phyloP scores from a whole-genome alignment of 306 rosid genomes.

The Albizia julibrissin region DNA sequence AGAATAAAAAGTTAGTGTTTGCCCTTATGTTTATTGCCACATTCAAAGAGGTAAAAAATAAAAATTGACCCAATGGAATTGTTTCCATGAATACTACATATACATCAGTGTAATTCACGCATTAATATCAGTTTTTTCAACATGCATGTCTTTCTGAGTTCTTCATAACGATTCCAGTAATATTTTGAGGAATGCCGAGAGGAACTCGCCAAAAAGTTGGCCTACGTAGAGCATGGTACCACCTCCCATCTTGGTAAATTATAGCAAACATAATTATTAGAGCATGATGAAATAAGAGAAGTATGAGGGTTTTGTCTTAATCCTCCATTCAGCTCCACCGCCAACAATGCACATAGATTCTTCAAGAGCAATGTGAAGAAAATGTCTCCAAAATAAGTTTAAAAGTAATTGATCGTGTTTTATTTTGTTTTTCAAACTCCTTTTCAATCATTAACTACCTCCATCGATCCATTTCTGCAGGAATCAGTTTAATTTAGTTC shows the following conservation, averaged over 20 bases:
- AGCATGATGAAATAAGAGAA: neutral
- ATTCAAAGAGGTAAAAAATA: neutral
- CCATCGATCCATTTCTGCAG: neutral
- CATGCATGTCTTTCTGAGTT: neutral
- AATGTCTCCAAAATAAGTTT: neutral
- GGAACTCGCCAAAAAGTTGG: slow-evolving; percentile 14
- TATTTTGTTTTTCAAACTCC: neutral
- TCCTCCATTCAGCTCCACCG: neutral
- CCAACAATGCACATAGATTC: slow-evolving; percentile 2
- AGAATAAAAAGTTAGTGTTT: slow-evolving; percentile 27
- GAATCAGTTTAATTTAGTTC: neutral
- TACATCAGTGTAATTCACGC: neutral
- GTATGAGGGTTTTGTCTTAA: neutral
- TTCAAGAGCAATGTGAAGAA: slow-evolving; percentile 1
- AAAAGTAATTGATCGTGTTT: neutral
- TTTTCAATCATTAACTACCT: neutral
- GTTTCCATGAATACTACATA: slow-evolving; percentile 27
- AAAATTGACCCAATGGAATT: neutral
- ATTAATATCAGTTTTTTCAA: neutral
- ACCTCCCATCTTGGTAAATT: neutral
- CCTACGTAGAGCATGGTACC: neutral
- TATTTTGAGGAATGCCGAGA: neutral
- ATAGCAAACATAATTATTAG: neutral
- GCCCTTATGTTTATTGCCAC: slow-evolving; percentile 5
- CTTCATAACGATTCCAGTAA: slow-evolving; percentile 23